A percentile compares a stretch with the other conserved stretches of the same genome.
Evolutionary conservation across 75 land plant species (phyloP).

Genomic region (Pinus taeda): DNA sequence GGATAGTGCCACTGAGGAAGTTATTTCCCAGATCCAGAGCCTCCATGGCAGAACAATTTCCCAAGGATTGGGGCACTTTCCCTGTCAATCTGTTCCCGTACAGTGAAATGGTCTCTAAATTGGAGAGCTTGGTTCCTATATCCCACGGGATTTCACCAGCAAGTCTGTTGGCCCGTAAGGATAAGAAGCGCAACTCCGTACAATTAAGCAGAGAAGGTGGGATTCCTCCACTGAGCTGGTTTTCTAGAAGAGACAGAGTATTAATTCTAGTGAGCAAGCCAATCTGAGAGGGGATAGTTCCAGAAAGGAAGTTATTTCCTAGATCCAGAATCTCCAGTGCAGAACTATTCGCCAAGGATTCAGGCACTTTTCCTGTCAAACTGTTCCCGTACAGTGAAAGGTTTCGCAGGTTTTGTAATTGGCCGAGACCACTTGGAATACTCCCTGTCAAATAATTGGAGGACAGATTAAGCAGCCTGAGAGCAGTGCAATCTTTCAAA

Average conservation of each 20-base stretch:
- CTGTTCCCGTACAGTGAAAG: conserved; percentile 17
- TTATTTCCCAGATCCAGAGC: too few species aligned
- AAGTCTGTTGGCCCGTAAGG: neutral
- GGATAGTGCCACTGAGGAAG: too few species aligned
- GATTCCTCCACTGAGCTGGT: conserved; percentile 15
- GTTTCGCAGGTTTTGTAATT: neutral
- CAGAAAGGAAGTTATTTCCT: conserved; percentile 16
- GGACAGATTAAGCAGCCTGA: conserved; percentile 4
- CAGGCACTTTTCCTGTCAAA: conserved; percentile 15
- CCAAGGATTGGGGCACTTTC: neutral
- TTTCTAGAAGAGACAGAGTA: conserved; percentile 15
- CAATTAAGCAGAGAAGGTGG: neutral
- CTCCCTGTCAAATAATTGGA: conserved; percentile 10
- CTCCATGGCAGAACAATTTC: neutral
- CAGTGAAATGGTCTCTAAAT: neutral
- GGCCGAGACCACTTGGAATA: conserved; percentile 13
- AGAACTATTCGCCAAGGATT: conserved; percentile 14
- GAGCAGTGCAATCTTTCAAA: conserved; percentile 35
- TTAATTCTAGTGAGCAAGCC: conserved; percentile 13
- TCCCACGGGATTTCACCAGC: neutral
- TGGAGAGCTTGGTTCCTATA: neutral
- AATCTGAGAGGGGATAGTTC: conserved; percentile 12
- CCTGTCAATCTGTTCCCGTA: neutral
- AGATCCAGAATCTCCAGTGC: conserved; percentile 13
- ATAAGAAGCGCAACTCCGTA: too few species aligned